Evolutionary conservation across 345 rosid species (phyloP), one percentile per base, ranked within the genome.

Genomic region (Balakata baccata): DNA sequence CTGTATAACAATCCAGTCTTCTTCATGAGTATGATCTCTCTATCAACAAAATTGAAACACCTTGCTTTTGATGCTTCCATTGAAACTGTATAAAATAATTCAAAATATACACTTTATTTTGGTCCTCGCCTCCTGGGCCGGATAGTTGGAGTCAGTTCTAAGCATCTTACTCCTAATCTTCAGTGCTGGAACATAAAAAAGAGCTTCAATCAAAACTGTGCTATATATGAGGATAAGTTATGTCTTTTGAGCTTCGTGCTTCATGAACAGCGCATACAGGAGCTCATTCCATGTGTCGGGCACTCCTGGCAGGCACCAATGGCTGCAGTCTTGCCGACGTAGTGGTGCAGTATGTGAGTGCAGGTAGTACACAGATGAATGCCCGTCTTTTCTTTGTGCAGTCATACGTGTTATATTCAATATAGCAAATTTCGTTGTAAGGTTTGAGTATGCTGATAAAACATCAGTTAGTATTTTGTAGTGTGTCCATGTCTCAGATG

Each of bases 221-320:
- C 58, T 68, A 47, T 53, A 18, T 72, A 64, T 20, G 70, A 50
- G 38, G 78, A 66, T 23, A 75, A 66, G 79, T 84, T 83, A 50
- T 11, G 70, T 2, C 41, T 25, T 69, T 34, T 77, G 29, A 20
- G 77, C 74, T 38, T 81, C 85, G 11, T 64, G 91, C 75, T 86
- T 86, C 20, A 89, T 83, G 71, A 78, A 65, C 41, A 81, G 57
- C 7, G 84, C 84, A 7, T 76, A 81, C 29, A 85, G 74, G 37
- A 85, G 79, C 74, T 85, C 86, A 6, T 85, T 85, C 88, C 88
- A 85, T 2, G 88, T 71, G 62, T 85, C 88, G 1, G 86, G 86
- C 59, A 85, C 88, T 22, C 88, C 88, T 13, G 88, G 88, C 66
- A 83, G 79, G 81, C 88, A 85, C 88, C 88, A 85, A 64, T 85